Percentiles rank a stretch among this genome's conserved stretches.
These are phyloP conservation scores for Pleodorina starrii DNA, from an alignment of 139 green algal genomes.

Conservation along the genomic window DNA sequence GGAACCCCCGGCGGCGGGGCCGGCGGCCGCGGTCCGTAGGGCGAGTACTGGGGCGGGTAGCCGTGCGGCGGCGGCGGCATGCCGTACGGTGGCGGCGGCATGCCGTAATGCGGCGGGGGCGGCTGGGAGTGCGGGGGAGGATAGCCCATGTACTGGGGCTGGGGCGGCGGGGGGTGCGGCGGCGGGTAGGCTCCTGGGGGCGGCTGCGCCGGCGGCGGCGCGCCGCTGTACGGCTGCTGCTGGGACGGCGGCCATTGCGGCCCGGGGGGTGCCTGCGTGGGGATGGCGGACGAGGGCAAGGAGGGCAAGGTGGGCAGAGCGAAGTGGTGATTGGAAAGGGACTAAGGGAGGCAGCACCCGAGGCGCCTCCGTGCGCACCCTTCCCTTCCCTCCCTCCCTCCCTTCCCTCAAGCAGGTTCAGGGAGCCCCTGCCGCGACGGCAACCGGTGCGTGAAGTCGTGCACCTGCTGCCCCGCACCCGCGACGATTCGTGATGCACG, in stretches of 20 bases:
- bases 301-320: no score
- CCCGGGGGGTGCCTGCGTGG: no score
- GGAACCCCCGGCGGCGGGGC: not conserved
- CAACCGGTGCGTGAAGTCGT: no score
- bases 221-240: not conserved
- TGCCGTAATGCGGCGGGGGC: constrained; percentile 7
- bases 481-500: no score
- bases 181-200: constrained; percentile 1
- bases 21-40: not conserved
- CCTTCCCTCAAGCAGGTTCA: no score
- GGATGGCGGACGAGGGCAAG: not conserved
- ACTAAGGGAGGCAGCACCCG: no score
- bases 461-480: no score
- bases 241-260: not conserved
- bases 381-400: no score
- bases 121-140: not conserved
- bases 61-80: constrained; percentile 8
- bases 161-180: not conserved
- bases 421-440: no score
- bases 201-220: constrained; percentile 1
- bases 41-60: not conserved
- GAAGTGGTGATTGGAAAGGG: no score
- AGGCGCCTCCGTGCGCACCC: no score
- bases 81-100: constrained; percentile 8
- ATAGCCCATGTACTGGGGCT: constrained; percentile 2